Evolutionary conservation across 768 basidiomycete species (phyloP), one percentile per base, ranked within the genome.

Genomic region (Boletus bicolor): DNA sequence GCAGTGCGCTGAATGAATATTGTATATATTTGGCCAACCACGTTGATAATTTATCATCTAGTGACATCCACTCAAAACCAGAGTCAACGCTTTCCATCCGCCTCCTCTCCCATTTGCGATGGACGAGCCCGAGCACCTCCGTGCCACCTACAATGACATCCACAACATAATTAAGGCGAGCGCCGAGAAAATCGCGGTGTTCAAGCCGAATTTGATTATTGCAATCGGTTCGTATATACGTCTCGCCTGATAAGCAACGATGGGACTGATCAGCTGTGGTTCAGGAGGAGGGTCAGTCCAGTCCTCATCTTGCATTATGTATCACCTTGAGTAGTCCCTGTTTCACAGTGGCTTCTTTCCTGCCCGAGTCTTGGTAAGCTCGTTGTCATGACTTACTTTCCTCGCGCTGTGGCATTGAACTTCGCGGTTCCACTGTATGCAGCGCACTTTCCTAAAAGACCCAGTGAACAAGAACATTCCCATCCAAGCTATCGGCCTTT

Each of bases 401-500:
- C 17, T 32, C 21, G 19, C 21, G 15, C 46, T 45, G 44, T 7
- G 39, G 32, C 15, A 51, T 53, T 46, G 37, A 44, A 37, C 45
- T 43, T 51, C 7, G 28, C 35, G 32, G 35, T 24, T 5, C 36
- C 35, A 24, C 21, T 24, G 6, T 57, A 42, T 50, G 37, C 55
- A 91, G 88, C 85, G 93, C 49, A 95, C 94, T 0, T 94, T 93
- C 76, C 77, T 94, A 58, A 88, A 89, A 66, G 81, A 85, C 66
- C 72, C 81, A 2, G 80, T 79, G 30, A 86, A 89, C 64, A 84
- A 82, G 63, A 87, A 90, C 54, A 84, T 98, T 49, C 90, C 92
- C 45, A 97, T 98, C 60, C 91, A 94, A 71, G 96, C 97, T 5
- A 98, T 99, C 60, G 95, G 97, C 2, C 82, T 99, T 34, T 95